These are phyloP conservation scores for Colletotrichum limetticola DNA, from an alignment of 2,329 filamentous ascomycete species.

Conservation along the genomic window DNA sequence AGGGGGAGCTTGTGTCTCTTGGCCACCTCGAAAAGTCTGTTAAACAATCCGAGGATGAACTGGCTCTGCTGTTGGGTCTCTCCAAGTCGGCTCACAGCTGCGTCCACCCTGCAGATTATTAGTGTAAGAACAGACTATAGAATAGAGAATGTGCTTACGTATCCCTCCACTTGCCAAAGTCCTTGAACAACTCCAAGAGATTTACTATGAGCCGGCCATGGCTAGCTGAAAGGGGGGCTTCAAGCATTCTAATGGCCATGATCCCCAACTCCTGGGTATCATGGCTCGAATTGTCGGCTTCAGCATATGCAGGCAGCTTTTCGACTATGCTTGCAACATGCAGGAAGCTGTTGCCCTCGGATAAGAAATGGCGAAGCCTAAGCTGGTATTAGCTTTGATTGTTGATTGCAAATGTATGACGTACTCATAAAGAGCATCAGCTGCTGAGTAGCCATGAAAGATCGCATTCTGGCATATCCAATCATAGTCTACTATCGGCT, in stretches of 20 bases:
- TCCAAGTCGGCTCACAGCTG: neutral
- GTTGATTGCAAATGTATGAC: neutral
- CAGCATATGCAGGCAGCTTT: conserved; percentile 5
- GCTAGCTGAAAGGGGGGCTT: conserved; percentile 8
- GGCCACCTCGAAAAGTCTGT: conserved; percentile 20
- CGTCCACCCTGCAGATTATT: neutral
- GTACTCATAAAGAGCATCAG: conserved; percentile 11
- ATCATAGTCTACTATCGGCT: conserved; percentile 11
- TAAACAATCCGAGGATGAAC: conserved; percentile 24
- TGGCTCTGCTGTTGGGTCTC: neutral
- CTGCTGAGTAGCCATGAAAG: neutral
- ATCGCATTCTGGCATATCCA: conserved; percentile 9
- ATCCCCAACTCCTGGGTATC: neutral
- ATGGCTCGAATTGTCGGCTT: neutral
- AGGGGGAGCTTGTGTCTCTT: neutral
- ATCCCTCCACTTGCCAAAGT: conserved; percentile 8
- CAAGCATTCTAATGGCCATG: neutral
- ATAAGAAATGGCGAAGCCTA: conserved; percentile 20
- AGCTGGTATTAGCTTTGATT: neutral
- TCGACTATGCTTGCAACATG: conserved; percentile 3
- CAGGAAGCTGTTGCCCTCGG: conserved; percentile 9
- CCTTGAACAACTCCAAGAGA: conserved; percentile 10
- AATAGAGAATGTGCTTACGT: neutral
- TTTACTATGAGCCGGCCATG: conserved; percentile 22
- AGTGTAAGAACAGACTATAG: neutral